phyloP scores from a whole-genome alignment of 305 asterid genomes.

The Andrographis paniculata region DNA sequence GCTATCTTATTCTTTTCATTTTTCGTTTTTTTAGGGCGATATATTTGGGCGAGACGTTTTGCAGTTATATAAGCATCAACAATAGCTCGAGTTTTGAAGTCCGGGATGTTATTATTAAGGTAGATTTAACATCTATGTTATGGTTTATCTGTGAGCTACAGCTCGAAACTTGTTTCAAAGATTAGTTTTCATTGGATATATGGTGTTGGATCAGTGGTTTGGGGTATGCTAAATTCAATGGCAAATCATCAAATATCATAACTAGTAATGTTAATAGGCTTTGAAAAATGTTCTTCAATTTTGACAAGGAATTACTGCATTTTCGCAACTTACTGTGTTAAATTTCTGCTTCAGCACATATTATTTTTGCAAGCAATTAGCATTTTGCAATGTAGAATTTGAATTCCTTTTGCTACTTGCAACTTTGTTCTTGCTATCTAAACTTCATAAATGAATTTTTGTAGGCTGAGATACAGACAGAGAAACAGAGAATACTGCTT shows the following conservation, averaged over 20 bases:
- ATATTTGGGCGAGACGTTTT: conserved; percentile 96
- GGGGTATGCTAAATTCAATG: too few relatives aligned
- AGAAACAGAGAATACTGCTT: conserved; percentile 86
- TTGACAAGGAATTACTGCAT: too few relatives aligned
- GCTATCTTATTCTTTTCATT: conserved; percentile 4
- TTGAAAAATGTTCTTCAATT: too few relatives aligned
- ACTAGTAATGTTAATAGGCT: too few relatives aligned
- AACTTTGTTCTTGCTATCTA: conserved; percentile 5
- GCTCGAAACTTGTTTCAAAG: conserved; percentile 1
- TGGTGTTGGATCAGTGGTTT: too few relatives aligned
- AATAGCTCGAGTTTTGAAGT: conserved; percentile 86
- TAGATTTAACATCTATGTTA: conserved; percentile 18
- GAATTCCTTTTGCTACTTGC: background rate
- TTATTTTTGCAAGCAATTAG: too few relatives aligned
- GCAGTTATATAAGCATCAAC: conserved; percentile 96
- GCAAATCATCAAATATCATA: too few relatives aligned
- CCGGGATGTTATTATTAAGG: conserved; percentile 87
- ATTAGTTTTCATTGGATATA: conserved; percentile 4
- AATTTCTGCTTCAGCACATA: too few relatives aligned
- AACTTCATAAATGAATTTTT: conserved; percentile 24
- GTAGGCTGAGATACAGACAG: conserved; percentile 98
- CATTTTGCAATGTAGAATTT: too few relatives aligned
- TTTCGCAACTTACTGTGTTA: too few relatives aligned
- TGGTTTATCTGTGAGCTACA: background rate
- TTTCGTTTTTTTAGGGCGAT: conserved; percentile 55